phyloP scores from a whole-genome alignment of 306 rosid genomes.

The Oemleria cerasiformis region DNA sequence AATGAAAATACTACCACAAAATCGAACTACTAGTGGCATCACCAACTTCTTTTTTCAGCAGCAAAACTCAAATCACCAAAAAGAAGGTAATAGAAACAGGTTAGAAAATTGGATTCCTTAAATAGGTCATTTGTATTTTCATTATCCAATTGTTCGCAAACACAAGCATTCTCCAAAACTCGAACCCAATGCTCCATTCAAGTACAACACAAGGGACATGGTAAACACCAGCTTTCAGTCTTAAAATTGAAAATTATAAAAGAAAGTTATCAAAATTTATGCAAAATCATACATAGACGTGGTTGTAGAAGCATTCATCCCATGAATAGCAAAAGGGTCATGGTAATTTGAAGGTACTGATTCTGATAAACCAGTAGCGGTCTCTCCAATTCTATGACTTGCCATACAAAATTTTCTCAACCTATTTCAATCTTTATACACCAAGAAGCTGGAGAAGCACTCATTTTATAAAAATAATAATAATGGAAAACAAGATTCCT shows the following conservation, averaged over 20 bases:
- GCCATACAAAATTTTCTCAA: conserved; percentile 62
- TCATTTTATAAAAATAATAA: background rate
- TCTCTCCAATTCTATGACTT: conserved; percentile 64
- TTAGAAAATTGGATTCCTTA: too few relatives aligned
- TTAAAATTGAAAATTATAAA: background rate
- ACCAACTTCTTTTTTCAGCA: too few relatives aligned
- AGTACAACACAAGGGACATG: too few relatives aligned
- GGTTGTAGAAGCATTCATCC: conserved; percentile 50
- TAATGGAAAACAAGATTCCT: background rate
- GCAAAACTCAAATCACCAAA: too few relatives aligned
- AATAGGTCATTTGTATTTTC: too few relatives aligned
- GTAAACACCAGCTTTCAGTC: too few relatives aligned
- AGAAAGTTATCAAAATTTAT: background rate
- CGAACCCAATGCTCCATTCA: too few relatives aligned
- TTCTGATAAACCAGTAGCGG: conserved; percentile 53
- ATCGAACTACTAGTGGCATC: too few relatives aligned
- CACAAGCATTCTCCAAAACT: too few relatives aligned
- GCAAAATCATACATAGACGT: conserved; percentile 53
- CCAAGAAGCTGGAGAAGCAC: conserved; percentile 13
- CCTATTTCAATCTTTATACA: conserved; percentile 35
- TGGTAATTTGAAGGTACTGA: conserved; percentile 71
- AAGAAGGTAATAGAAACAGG: too few relatives aligned
- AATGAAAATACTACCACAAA: too few relatives aligned
- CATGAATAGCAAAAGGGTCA: conserved; percentile 62
- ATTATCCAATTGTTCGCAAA: too few relatives aligned